Evolutionary conservation across 208 protist species (phyloP), one percentile per base, ranked within the genome.

Genomic region (Leishmania guyanensis): DNA sequence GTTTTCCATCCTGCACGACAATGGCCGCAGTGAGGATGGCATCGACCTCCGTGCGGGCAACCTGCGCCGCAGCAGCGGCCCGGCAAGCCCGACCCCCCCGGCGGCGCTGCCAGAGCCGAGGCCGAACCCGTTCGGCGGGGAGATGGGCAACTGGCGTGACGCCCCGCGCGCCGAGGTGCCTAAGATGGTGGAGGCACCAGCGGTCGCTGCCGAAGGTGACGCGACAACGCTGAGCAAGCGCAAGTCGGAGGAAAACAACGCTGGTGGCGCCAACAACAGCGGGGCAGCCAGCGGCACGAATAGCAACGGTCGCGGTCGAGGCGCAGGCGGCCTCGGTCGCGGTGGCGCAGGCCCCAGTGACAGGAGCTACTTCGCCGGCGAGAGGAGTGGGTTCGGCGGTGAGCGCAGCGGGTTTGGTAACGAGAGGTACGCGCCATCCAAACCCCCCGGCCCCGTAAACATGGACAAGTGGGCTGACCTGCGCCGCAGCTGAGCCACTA

Each of bases 71-170:
- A 83, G 54, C 54, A 81, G 82, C 68, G 75, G 68, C 77, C 66
- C 66, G 56, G 76, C 12, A 46, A 80, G 33, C 70, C 65, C 69
- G 29, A 33, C 39, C 56, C 53, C 64, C 17, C 80, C 77, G n/a
- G 70, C 54, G 56, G 69, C 81, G 5, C 54, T 39, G 53, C 76
- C 73, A 54, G 74, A 84, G 79, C 76, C 75, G 77, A 80, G 75
- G 68, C n/a, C 26, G 64, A 85, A 81, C 39, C 74, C 84, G 73
- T 85, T 84, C 56, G 58, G 73, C 1, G 84, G 76, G 12, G 83
- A 85, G 20, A 86, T 88, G 29, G 89, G 88, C 74, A 91, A 90
- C 81, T 96, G 92, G 91, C 92, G 92, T 29, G 92, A 93, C 48
- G 92, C 90, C 12, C 89, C 90, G 6, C 83, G 88, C 58, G 80